Evolutionary conservation across 2,329 filamentous ascomycete species (phyloP), one percentile per base, ranked within the genome.

Genomic region (Elsinoe necatrix): DNA sequence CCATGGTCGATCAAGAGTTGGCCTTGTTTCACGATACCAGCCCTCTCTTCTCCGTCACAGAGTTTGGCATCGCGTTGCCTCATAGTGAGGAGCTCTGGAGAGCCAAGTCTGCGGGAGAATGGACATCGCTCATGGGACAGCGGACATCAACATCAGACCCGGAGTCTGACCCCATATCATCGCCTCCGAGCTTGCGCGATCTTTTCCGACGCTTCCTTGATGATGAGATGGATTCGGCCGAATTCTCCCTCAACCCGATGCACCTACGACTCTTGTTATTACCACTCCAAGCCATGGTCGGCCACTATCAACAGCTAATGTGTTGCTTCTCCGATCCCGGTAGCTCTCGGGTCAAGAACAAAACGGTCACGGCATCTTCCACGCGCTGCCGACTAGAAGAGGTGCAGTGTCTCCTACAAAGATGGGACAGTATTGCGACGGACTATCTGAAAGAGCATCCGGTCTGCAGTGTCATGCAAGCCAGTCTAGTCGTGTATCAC

Each of bases 1-100:
- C 85, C 18, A 85, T 86, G 80, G 77, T 86, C 21, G 85, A 89
- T 65, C 84, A 87, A 63, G 85, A 89, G 68, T 72, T 86, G 56
- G 80, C 81, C 48, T 72, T 86, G 7, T 86, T 86, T 69, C 78
- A 85, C 61, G 83, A 86, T 63, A 80, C 77, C 0, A 74, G 76
- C 1, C 81, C 83, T 0, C 71, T 86, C 29, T 79, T 88, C 57
- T 80, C 82, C 12, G 78, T 86, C 55, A 83, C 79, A 27, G 83
- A 87, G 58, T 78, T 87, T 48, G 77, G 77, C 20, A 80, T 81
- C 41, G 81, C 84, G 2, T 79, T 88, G 65, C 85, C 85, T 11
- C 77, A 79, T 61, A 68, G 81, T 1, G 83, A 87, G 61, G 67
- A 75, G 3, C 72, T 87, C 3, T 87, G 85, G 85, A 74, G 79